Conservation (phyloP, 1,284 basidiomycete genomes). For the Cryptococcus maquisensis region DNA sequence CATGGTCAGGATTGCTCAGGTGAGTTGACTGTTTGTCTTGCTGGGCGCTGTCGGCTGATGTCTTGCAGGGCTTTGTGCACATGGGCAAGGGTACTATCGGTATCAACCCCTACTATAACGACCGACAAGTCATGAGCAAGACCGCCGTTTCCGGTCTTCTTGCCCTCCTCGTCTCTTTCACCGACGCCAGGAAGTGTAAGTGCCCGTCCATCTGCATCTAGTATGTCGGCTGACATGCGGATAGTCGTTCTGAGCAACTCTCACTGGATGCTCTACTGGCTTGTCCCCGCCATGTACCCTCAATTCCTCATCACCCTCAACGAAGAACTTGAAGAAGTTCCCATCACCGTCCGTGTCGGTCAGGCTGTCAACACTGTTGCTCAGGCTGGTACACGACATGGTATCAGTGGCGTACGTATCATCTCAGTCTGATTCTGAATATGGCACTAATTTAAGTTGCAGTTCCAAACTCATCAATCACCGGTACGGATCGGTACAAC, state of each 20-base stretch:
- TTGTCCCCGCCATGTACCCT: constrained; percentile 94
- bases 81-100: constrained; percentile 99
- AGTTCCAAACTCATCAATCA: constrained; percentile 93
- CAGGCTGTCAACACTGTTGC: constrained; percentile 58
- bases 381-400: constrained; percentile 45
- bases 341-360: constrained; percentile 91
- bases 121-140: constrained; percentile 83
- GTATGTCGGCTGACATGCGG: background rate
- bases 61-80: constrained; percentile 71
- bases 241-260: constrained; percentile 89
- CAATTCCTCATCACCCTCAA: constrained; percentile 96
- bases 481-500: constrained; percentile 91
- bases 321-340: constrained; percentile 76
- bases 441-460: constrained; percentile 3
- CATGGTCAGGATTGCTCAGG: constrained; percentile 90
- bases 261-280: constrained; percentile 98
- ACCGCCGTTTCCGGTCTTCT: constrained; percentile 89
- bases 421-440: constrained; percentile 1
- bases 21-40: constrained; percentile 8
- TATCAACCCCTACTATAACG: constrained; percentile 96
- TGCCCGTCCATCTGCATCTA: constrained; percentile 20
- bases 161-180: constrained; percentile 84
- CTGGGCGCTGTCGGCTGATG: background rate
- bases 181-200: constrained; percentile 87
- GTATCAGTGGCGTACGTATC: constrained; percentile 49